phyloP scores from a whole-genome alignment of 371 early-diverging fungal species.

The Mucor piriformis region DNA sequence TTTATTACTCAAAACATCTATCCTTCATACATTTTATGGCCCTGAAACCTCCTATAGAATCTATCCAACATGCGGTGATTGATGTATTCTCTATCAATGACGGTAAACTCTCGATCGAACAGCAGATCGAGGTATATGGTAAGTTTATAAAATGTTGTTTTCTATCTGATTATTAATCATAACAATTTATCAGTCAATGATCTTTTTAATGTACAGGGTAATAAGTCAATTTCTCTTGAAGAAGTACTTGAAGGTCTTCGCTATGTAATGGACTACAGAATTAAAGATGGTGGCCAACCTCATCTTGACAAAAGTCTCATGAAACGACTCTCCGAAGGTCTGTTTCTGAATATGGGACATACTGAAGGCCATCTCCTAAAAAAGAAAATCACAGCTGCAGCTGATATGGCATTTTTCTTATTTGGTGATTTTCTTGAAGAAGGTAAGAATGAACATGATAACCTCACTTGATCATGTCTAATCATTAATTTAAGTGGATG shows the following conservation, averaged over 20 bases:
- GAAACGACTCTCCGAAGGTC: slow-evolving; percentile 83
- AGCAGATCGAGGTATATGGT: slow-evolving; percentile 87
- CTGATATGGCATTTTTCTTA: slow-evolving; percentile 84
- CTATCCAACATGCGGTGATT: slow-evolving; percentile 34
- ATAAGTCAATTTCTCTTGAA: slow-evolving; percentile 74
- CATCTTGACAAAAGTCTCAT: slow-evolving; percentile 82
- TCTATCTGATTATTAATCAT: slow-evolving; percentile 7
- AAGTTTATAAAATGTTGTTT: slow-evolving; percentile 23
- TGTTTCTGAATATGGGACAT: slow-evolving; percentile 77
- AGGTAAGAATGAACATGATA: slow-evolving; percentile 5
- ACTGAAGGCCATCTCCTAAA: slow-evolving; percentile 66
- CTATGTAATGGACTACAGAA: slow-evolving; percentile 93
- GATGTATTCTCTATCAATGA: slow-evolving; percentile 52
- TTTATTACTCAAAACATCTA: neutral
- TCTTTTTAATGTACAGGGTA: slow-evolving; percentile 68
- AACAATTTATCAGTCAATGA: slow-evolving; percentile 52
- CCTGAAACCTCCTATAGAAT: slow-evolving; percentile 23
- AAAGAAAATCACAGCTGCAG: slow-evolving; percentile 71
- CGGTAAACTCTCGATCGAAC: slow-evolving; percentile 75
- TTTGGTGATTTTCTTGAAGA: slow-evolving; percentile 96
- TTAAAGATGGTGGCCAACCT: slow-evolving; percentile 83
- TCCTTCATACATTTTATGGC: slow-evolving; percentile 17
- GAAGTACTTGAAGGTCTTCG: slow-evolving; percentile 89
- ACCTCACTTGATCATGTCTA: neutral
- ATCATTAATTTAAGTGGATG: slow-evolving; percentile 18